Base-by-base conservation (phyloP, 2,329 filamentous ascomycete species). In the Fusarium papillatum region DNA sequence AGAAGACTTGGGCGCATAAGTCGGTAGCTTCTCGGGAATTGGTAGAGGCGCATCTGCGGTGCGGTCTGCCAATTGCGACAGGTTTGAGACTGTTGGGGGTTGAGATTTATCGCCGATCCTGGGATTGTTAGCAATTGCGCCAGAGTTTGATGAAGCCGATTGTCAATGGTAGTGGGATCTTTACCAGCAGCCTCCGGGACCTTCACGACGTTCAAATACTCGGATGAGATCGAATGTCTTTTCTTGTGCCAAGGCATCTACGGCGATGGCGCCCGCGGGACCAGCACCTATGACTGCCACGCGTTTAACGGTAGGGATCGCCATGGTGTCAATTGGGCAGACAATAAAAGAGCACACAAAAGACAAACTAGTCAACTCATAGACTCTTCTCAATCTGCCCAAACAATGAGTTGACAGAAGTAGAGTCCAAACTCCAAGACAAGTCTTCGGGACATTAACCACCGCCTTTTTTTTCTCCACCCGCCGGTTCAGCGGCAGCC, bases 201-300 rank as follows among this genome's bases (percentile, higher is more conserved):
- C 86, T 71, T 91, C 89, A 63, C 90, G 87, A 34, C 91, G 85
- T 79, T 93, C 91, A 78, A 93, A 93, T 0, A 93, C 90, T 8
- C 89, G 86, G 66, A 93, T 90, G 3, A 85, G 81, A 69, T 92
- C 88, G 76, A 93, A 93, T 1, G 83, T 79, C 72, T 90, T 85
- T 79, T 93, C 91, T 78, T 90, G 86, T 31, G 86, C 87, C 36
- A 93, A 81, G 7, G 91, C 90, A 83, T 93, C 90, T 5, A 91
- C 87, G 0, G 90, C 83, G 68, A 92, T 92, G 16, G 89, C 89
- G 4, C 91, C 91, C 5, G 89, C 86, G 9, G 91, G 91, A 8
- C 91, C 91, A 4, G 90, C 86, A 9, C 91, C 91, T 76, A 93
- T 90, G 8, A 93, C 86, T 22, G 91, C 91, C 16, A 93, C 87